Conservation (phyloP, 176 grass and related monocot genomes). For the Microstegium vimineum region DNA sequence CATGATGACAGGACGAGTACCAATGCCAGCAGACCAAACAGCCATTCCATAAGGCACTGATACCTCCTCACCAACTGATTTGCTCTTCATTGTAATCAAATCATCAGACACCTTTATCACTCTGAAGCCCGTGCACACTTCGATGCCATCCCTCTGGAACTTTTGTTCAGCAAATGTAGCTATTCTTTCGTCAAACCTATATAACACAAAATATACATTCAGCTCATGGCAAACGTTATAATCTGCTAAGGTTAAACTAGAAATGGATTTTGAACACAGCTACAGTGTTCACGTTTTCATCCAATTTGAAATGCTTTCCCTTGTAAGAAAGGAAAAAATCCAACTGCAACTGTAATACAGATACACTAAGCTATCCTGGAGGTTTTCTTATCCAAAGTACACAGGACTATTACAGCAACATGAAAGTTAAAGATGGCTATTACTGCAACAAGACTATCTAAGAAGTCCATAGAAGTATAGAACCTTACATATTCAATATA, state of each 20-base stretch:
- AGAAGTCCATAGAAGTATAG: not conserved
- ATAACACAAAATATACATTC: constrained; percentile 6
- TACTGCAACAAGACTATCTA: constrained; percentile 26
- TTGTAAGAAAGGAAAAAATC: not conserved
- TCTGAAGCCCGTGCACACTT: constrained; percentile 67
- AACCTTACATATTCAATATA: constrained; percentile 85
- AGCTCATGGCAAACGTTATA: not conserved
- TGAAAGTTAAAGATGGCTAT: not conserved
- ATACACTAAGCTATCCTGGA: not conserved
- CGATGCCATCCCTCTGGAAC: constrained; percentile 88
- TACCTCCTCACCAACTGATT: constrained; percentile 45
- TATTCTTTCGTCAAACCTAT: constrained; percentile 88
- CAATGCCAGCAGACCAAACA: constrained; percentile 88
- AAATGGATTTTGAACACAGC: not conserved
- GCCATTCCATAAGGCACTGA: constrained; percentile 91
- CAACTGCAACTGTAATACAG: not conserved
- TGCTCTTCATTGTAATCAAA: constrained; percentile 61
- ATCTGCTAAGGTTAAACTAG: not conserved
- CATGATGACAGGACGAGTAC: constrained; percentile 61
- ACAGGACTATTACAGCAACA: not conserved
- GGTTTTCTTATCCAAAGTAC: not conserved
- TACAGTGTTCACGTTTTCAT: not conserved
- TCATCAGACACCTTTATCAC: constrained; percentile 78
- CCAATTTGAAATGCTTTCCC: not conserved
- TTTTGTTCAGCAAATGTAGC: constrained; percentile 78